phyloP scores from a whole-genome alignment of 441 rosid genomes.

The Pelargonium cotyledonis region DNA sequence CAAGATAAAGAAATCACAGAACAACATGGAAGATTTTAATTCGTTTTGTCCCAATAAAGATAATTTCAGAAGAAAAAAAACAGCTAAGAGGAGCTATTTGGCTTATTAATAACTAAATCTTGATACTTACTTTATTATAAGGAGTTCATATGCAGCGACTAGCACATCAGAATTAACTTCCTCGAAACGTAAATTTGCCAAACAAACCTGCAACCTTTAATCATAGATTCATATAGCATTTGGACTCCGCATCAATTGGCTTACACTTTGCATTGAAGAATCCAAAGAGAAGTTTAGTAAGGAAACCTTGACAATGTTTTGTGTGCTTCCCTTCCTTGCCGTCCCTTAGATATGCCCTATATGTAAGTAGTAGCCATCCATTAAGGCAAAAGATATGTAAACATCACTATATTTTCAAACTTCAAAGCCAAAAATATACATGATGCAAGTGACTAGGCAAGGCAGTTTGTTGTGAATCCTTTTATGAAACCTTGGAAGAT shows the following conservation, averaged over 20 bases:
- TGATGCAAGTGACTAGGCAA: too few species aligned
- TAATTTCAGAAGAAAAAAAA: too few species aligned
- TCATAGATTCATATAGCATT: not conserved
- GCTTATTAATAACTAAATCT: too few species aligned
- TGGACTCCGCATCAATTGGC: not conserved
- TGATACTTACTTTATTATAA: slow-evolving; percentile 50
- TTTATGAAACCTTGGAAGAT: too few species aligned
- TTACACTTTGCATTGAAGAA: not conserved
- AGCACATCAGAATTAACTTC: slow-evolving; percentile 66
- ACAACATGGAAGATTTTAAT: too few species aligned
- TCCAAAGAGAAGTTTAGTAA: not conserved
- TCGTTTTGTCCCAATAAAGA: too few species aligned
- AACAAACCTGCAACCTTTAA: slow-evolving; percentile 45
- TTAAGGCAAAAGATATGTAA: slow-evolving; percentile 1
- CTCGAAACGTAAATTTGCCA: slow-evolving; percentile 68
- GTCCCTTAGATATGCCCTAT: slow-evolving; percentile 76
- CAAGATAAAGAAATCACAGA: too few species aligned
- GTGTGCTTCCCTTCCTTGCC: slow-evolving; percentile 82
- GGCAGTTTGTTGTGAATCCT: too few species aligned
- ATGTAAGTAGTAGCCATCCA: not conserved
- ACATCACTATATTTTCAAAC: too few species aligned
- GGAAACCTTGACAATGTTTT: slow-evolving; percentile 56
- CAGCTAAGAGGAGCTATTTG: too few species aligned
- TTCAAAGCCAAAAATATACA: too few species aligned
- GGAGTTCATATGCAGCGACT: slow-evolving; percentile 63